Evolutionary conservation across 2,329 filamentous ascomycete species (phyloP), one percentile per base, ranked within the genome.

Genomic region (Ascochyta pisi): DNA sequence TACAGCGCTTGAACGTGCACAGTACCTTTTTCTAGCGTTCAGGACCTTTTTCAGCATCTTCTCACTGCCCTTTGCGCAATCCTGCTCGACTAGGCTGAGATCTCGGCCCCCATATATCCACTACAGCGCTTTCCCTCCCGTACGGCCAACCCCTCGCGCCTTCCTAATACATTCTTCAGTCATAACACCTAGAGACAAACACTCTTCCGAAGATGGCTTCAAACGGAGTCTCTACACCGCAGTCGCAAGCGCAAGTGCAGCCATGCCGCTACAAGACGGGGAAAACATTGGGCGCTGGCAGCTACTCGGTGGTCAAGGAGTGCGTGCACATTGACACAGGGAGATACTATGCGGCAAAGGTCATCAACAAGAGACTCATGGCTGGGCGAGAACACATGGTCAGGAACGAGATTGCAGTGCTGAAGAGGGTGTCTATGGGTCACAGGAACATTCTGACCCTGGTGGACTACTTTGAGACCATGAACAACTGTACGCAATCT

Each of bases 351-450:
- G 95, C 95, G 26, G 94, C 95, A 60, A 99, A 99, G 77, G 95
- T 99, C 61, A 99, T 99, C 79, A 99, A 99, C 81, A 99, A 99
- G 84, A 85, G 94, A 54, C 82, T 99, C 65, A 99, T 99, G 95
- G 91, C 92, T 6, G 95, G 95, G 31, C 86, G 95, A 66, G 95
- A 99, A 79, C 95, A 98, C 77, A 99, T 99, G 95, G 95, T 97
- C 71, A 57, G 95, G 61, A 99, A 99, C 76, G 95, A 99, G 79
- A 99, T 99, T 69, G 94, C 95, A 6, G 92, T 99, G 24, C 84
- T 99, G 65, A 98, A 98, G 78, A 89, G 89, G 71, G 94, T 99
- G n/a, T 98, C 94, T 1, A 96, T 99, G 91, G 95, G 95, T 51
- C 94, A 99, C 79, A 91, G 95, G 77, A 99, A 99, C 74, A 98